Conservation (phyloP, 1,284 basidiomycete species). For the Tetrapyrgos nigripes region DNA sequence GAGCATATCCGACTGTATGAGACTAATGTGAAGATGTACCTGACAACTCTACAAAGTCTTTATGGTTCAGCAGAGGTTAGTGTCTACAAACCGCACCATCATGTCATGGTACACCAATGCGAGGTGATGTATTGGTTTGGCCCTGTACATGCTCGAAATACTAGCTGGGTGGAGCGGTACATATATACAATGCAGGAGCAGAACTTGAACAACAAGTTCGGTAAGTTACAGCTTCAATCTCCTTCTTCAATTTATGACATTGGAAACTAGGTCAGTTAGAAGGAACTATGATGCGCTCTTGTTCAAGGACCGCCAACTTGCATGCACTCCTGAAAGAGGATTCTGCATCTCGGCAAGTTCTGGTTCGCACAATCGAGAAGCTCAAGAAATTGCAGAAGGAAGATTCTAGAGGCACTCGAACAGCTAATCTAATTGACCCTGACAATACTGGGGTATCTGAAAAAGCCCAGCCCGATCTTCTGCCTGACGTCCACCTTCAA, state of each 20-base stretch:
- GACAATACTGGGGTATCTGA: background rate
- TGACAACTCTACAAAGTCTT: background rate
- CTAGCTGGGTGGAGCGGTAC: background rate
- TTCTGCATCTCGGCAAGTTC: background rate
- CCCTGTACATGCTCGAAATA: background rate
- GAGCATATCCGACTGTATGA: background rate
- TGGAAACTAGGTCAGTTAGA: background rate
- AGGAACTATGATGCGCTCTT: background rate
- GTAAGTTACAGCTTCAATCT: background rate
- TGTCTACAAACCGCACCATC: background rate
- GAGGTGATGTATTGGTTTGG: background rate
- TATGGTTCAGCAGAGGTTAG: background rate
- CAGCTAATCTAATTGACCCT: background rate
- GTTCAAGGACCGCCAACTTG: background rate
- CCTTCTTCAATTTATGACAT: background rate
- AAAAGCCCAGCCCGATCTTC: background rate
- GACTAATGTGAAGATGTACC: background rate
- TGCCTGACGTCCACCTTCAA: background rate
- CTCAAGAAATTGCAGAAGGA: background rate
- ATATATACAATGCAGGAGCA: background rate
- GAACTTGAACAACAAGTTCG: background rate
- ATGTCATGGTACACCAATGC: background rate
- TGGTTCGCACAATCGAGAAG: background rate
- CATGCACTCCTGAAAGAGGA: background rate
- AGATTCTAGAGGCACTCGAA: background rate